Percentiles rank a stretch among this genome's conserved stretches.
Conservation (phyloP, 2,329 filamentous ascomycete species). For the Arthrocladium fulminans region DNA sequence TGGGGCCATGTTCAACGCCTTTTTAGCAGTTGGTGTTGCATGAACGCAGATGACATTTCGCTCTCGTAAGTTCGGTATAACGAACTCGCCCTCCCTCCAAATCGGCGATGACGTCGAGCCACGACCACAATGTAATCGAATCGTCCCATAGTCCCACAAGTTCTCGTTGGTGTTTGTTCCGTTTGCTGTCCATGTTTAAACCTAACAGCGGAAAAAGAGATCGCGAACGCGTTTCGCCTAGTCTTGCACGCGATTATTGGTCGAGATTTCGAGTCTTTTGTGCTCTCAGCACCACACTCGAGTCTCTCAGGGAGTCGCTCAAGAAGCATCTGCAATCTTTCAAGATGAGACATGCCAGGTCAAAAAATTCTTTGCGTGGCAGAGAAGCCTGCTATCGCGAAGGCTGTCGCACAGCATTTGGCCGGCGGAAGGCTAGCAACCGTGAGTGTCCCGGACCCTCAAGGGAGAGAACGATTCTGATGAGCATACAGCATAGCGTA, state of each 20-base stretch:
- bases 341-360: constrained; percentile 21
- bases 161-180: constrained; percentile 3
- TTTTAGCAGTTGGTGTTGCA: neutral
- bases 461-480: constrained; percentile 5
- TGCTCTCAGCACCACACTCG: neutral
- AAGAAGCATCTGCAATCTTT: neutral
- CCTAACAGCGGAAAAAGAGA: neutral
- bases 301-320: neutral
- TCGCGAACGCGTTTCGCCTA: neutral
- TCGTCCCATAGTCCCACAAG: no score
- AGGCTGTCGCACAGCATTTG: constrained; percentile 83
- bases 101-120: neutral
- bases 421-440: constrained; percentile 64
- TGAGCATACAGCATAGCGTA: constrained; percentile 54
- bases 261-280: neutral
- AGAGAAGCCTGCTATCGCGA: constrained; percentile 90
- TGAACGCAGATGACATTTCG: neutral
- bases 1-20: neutral
- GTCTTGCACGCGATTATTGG: neutral
- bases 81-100: no score
- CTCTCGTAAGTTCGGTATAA: no score
- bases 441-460: constrained; percentile 42
- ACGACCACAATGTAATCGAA: neutral
- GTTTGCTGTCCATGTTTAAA: no score
- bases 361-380: constrained; percentile 63